Evolutionary conservation across 768 basidiomycete species (phyloP).

Genomic region (Grammothele lineata): DNA sequence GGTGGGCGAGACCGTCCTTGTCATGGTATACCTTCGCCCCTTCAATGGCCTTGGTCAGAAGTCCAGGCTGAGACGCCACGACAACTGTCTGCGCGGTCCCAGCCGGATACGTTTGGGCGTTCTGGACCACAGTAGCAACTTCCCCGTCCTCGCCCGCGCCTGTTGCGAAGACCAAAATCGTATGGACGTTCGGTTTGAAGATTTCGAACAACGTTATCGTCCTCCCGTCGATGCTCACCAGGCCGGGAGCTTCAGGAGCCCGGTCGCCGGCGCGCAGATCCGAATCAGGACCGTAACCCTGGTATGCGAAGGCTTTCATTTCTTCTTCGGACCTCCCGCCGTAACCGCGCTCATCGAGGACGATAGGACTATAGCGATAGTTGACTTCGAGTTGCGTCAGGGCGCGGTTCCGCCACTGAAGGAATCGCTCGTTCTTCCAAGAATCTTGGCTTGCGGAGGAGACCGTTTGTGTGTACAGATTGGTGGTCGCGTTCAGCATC

Average conservation of each 20-base stretch:
- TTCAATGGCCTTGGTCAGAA: neutral
- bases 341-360: slow-evolving; percentile 35
- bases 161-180: slow-evolving; percentile 31
- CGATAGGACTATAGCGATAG: slow-evolving; percentile 46
- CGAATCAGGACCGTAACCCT: slow-evolving; percentile 4
- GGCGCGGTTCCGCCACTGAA: slow-evolving; percentile 1
- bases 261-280: slow-evolving; percentile 39
- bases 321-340: slow-evolving; percentile 12
- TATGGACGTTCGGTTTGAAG: slow-evolving; percentile 25
- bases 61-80: neutral
- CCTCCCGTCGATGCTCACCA: slow-evolving; percentile 13
- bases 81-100: slow-evolving; percentile 1
- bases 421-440: neutral
- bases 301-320: slow-evolving; percentile 17
- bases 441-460: neutral
- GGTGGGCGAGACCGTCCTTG: slow-evolving; percentile 7
- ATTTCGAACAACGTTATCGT: slow-evolving; percentile 25
- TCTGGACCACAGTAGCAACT: neutral
- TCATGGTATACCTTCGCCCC: slow-evolving; percentile 1
- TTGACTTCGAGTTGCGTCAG: slow-evolving; percentile 46
- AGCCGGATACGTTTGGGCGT: neutral
- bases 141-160: neutral
- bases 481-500: slow-evolving; percentile 24
- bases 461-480: slow-evolving; percentile 9
- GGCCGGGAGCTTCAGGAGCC: slow-evolving; percentile 39